These are phyloP conservation scores for Boletus vinaceobasis DNA, from an alignment of 768 basidiomycete genomes.

Conservation along the genomic window DNA sequence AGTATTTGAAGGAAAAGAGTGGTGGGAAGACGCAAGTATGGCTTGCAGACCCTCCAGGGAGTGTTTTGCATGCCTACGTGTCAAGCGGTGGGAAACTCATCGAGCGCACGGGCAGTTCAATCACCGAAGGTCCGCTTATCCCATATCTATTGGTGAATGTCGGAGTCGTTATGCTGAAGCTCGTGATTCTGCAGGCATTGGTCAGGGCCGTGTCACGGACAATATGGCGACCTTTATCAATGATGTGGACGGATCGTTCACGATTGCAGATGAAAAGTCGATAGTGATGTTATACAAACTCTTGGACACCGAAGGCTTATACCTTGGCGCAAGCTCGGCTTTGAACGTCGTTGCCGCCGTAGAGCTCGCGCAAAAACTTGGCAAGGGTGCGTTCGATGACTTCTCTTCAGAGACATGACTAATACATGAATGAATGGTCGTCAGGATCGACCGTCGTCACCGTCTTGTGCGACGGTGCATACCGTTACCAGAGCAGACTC, in stretches of 20 bases:
- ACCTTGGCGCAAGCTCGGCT: slow-evolving; percentile 91
- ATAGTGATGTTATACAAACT: slow-evolving; percentile 93
- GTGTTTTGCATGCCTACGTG: slow-evolving; percentile 82
- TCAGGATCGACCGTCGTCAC: slow-evolving; percentile 83
- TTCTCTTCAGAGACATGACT: not conserved
- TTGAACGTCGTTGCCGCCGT: slow-evolving; percentile 93
- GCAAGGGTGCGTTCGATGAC: slow-evolving; percentile 53
- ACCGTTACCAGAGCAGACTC: slow-evolving; percentile 92
- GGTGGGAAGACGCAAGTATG: slow-evolving; percentile 78
- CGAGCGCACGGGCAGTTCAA: slow-evolving; percentile 81
- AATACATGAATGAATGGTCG: not conserved
- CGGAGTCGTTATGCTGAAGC: not conserved
- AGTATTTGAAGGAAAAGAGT: slow-evolving; percentile 80
- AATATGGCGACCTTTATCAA: slow-evolving; percentile 83
- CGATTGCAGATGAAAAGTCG: slow-evolving; percentile 83
- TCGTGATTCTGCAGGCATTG: slow-evolving; percentile 65
- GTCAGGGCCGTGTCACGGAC: slow-evolving; percentile 92
- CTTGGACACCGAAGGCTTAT: slow-evolving; percentile 88
- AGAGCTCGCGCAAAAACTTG: slow-evolving; percentile 81
- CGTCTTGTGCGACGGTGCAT: slow-evolving; percentile 91
- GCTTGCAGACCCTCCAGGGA: slow-evolving; percentile 97
- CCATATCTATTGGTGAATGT: not conserved
- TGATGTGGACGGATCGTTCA: slow-evolving; percentile 77
- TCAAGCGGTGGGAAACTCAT: slow-evolving; percentile 71
- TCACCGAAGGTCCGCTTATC: slow-evolving; percentile 72